phyloP scores from a whole-genome alignment of 768 basidiomycete species.

The Trametes gibbosa region DNA sequence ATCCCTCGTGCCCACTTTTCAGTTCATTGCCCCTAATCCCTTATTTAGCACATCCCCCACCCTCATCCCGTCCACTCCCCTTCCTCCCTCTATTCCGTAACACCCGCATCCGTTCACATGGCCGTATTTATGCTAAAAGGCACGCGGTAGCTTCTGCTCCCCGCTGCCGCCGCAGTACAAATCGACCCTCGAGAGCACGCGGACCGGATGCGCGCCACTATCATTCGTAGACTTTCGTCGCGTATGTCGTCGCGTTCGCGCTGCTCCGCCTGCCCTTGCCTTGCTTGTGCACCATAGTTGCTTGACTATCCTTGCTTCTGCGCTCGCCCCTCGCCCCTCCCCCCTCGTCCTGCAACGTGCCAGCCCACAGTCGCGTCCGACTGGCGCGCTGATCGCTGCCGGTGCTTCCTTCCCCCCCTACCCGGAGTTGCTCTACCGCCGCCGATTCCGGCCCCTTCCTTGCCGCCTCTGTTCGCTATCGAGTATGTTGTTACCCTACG shows the following conservation, averaged over 20 bases:
- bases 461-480: slow-evolving; percentile 1
- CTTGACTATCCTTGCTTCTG: neutral
- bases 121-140: slow-evolving; percentile 19
- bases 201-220: neutral
- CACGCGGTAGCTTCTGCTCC: neutral
- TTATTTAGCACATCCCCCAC: neutral
- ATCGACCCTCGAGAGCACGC: neutral
- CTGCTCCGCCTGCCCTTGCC: neutral
- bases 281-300: neutral
- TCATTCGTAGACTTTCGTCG: neutral
- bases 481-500: slow-evolving; percentile 15
- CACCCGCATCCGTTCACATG: neutral
- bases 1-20: no score
- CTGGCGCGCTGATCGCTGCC: no score
- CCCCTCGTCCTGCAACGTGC: no score
- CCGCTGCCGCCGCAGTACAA: neutral
- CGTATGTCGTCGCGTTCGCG: neutral
- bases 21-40: no score
- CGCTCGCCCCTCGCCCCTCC: neutral
- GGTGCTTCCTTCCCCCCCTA: neutral
- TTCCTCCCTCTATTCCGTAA: neutral
- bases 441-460: neutral
- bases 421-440: neutral
- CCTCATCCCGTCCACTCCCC: neutral
- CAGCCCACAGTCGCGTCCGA: no score